These are phyloP conservation scores for Sordariomycetes sp. DNA, from an alignment of 2,329 filamentous ascomycete genomes.

Conservation along the genomic window DNA sequence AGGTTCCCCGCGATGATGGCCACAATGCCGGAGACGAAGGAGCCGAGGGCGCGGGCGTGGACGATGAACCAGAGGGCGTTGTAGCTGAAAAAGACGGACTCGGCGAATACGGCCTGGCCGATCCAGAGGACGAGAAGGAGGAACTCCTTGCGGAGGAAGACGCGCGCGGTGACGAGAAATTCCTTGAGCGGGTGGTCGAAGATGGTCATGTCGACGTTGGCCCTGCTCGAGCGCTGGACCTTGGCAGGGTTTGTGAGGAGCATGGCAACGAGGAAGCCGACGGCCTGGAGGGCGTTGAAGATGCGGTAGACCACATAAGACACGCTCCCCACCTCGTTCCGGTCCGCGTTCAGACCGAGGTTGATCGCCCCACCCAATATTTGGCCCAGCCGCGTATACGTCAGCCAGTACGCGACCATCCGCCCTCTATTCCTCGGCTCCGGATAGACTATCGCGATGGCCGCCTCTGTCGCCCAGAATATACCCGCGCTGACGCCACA, in stretches of 20 bases:
- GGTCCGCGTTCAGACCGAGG: conserved; percentile 45
- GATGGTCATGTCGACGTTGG: conserved; percentile 45
- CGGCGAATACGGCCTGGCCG: conserved; percentile 55
- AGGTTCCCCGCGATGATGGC: conserved; percentile 53
- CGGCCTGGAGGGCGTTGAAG: conserved; percentile 58
- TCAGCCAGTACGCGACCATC: conserved; percentile 56
- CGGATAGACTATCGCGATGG: conserved; percentile 59
- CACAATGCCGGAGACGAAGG: conserved; percentile 55
- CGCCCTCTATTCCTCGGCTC: conserved; percentile 55
- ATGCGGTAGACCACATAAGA: conserved; percentile 56
- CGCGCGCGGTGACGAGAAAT: conserved; percentile 40
- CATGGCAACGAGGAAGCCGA: conserved; percentile 50
- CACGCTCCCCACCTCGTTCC: conserved; percentile 46
- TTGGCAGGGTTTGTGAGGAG: conserved; percentile 46
- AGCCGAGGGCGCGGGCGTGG: conserved; percentile 53
- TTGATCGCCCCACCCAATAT: conserved; percentile 63
- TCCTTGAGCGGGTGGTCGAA: conserved; percentile 41
- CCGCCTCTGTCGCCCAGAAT: conserved; percentile 65
- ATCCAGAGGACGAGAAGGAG: conserved; percentile 54
- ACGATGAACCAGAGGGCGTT: conserved; percentile 35
- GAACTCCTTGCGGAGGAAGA: conserved; percentile 49
- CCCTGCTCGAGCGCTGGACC: conserved; percentile 53
- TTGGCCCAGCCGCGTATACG: conserved; percentile 44
- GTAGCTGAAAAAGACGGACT: conserved; percentile 63
- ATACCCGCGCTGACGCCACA: conserved; percentile 60